Conservation (phyloP, 352 stramenopile species). For the Phytophthora europaea region DNA sequence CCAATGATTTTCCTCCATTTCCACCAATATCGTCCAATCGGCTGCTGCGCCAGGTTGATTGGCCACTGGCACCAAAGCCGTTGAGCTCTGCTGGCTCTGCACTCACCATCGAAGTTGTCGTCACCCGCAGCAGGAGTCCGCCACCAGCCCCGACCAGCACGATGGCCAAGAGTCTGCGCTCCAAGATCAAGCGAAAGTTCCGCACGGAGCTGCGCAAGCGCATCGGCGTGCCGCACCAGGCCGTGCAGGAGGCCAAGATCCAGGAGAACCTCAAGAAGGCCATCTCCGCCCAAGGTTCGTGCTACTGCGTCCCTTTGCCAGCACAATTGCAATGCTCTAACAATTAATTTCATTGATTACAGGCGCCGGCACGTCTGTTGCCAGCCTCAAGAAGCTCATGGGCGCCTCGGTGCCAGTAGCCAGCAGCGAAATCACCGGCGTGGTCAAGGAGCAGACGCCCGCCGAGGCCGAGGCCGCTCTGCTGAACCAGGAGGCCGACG, state of each 20-base stretch:
- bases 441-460: constrained; percentile 41
- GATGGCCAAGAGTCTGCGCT: constrained; percentile 91
- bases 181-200: constrained; percentile 93
- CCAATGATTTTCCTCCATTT: constrained; percentile 14
- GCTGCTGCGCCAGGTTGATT: constrained; percentile 30
- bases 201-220: constrained; percentile 86
- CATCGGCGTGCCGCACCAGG: constrained; percentile 82
- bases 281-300: constrained; percentile 70
- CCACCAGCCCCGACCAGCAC: constrained; percentile 19
- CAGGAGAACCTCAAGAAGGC: constrained; percentile 89
- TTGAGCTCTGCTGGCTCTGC: constrained; percentile 17
- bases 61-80: constrained; percentile 29
- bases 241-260: constrained; percentile 80
- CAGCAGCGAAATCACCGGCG: constrained; percentile 51
- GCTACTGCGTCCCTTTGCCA: not conserved
- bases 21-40: constrained; percentile 25
- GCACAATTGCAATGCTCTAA: constrained; percentile 4
- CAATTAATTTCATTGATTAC: constrained; percentile 15
- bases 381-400: constrained; percentile 82
- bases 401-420: constrained; percentile 59
- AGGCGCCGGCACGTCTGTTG: constrained; percentile 63
- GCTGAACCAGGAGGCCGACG: constrained; percentile 61
- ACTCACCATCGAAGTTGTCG: constrained; percentile 29
- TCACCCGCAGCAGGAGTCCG: not conserved
- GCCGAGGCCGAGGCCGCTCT: constrained; percentile 58